Evolutionary conservation across 1,284 basidiomycete species (phyloP).

Genomic region (Paramarasmius palmivorus): DNA sequence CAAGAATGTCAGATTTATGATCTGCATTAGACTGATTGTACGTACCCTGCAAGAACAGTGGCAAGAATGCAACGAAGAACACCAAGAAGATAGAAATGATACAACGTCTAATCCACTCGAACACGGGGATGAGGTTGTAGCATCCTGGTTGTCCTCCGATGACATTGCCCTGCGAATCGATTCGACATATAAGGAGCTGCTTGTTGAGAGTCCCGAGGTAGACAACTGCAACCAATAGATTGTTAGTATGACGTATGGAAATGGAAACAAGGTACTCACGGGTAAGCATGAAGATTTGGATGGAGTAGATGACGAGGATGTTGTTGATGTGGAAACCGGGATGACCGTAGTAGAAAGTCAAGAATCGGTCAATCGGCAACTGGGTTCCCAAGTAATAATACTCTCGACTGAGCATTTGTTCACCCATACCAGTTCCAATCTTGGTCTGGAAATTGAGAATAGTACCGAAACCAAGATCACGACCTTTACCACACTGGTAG

Average conservation of each 20-base stretch:
- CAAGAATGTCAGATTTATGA: neutral
- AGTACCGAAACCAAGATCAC: constrained; percentile 99
- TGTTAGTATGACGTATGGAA: neutral
- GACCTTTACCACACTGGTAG: constrained; percentile 98
- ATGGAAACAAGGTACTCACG: constrained; percentile 47
- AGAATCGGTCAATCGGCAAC: constrained; percentile 96
- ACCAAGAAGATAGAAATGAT: constrained; percentile 97
- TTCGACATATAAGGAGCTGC: constrained; percentile 82
- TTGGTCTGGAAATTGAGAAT: constrained; percentile 99
- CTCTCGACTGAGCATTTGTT: constrained; percentile 99
- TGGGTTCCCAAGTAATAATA: constrained; percentile 99
- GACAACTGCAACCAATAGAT: constrained; percentile 53
- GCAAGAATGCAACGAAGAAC: constrained; percentile 94
- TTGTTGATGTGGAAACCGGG: constrained; percentile 99
- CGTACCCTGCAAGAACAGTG: constrained; percentile 91
- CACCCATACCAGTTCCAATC: constrained; percentile 99
- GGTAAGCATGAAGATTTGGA: constrained; percentile 93
- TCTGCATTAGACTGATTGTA: constrained; percentile 5
- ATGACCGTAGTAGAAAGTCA: constrained; percentile 99
- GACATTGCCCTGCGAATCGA: constrained; percentile 79
- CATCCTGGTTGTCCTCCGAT: constrained; percentile 84
- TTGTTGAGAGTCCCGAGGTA: constrained; percentile 95
- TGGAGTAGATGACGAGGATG: constrained; percentile 96
- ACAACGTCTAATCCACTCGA: constrained; percentile 95
- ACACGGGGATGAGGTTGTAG: constrained; percentile 92